A percentile compares a stretch with the other conserved stretches of the same genome.
Conservation (phyloP, 2,329 filamentous ascomycete species). For the Rhinocladiella mackenziei region DNA sequence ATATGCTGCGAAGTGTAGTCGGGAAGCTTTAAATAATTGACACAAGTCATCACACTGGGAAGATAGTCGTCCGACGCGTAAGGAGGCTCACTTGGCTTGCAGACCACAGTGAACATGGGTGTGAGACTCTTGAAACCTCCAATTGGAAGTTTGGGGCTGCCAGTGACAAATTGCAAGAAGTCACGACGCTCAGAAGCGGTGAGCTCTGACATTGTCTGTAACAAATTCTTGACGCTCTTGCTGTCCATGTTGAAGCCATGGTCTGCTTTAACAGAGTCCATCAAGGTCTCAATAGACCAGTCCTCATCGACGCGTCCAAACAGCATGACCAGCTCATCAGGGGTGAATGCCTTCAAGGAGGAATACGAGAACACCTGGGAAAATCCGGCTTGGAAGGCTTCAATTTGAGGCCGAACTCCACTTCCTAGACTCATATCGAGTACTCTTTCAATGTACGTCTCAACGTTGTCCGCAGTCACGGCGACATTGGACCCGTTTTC, state of each 20-base stretch:
- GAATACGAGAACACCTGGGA: slow-evolving; percentile 95
- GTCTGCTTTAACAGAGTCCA: slow-evolving; percentile 97
- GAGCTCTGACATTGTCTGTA: slow-evolving; percentile 92
- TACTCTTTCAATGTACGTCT: slow-evolving; percentile 78
- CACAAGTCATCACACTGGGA: slow-evolving; percentile 99
- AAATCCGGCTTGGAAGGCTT: slow-evolving; percentile 87
- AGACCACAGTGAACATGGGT: slow-evolving; percentile 98
- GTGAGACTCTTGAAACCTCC: slow-evolving; percentile 96
- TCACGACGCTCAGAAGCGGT: slow-evolving; percentile 71
- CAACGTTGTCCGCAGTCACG: slow-evolving; percentile 90
- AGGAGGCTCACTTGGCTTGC: slow-evolving; percentile 94
- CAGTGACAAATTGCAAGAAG: slow-evolving; percentile 96
- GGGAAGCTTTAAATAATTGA: slow-evolving; percentile 96
- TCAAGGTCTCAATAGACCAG: slow-evolving; percentile 94
- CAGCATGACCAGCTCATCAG: slow-evolving; percentile 88
- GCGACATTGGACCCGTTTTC: slow-evolving; percentile 67
- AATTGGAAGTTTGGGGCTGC: slow-evolving; percentile 95
- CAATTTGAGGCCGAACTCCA: slow-evolving; percentile 82
- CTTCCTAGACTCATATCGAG: slow-evolving; percentile 87
- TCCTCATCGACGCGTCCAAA: slow-evolving; percentile 93
- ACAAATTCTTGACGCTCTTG: slow-evolving; percentile 84
- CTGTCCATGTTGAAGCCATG: slow-evolving; percentile 99
- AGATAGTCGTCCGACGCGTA: slow-evolving; percentile 94
- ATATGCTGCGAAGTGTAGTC: slow-evolving; percentile 79
- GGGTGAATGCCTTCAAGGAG: slow-evolving; percentile 87